Percentiles rank a stretch among this genome's conserved stretches.
phyloP scores from a whole-genome alignment of 2,329 filamentous ascomycete genomes.

The Scedosporium dehoogii region DNA sequence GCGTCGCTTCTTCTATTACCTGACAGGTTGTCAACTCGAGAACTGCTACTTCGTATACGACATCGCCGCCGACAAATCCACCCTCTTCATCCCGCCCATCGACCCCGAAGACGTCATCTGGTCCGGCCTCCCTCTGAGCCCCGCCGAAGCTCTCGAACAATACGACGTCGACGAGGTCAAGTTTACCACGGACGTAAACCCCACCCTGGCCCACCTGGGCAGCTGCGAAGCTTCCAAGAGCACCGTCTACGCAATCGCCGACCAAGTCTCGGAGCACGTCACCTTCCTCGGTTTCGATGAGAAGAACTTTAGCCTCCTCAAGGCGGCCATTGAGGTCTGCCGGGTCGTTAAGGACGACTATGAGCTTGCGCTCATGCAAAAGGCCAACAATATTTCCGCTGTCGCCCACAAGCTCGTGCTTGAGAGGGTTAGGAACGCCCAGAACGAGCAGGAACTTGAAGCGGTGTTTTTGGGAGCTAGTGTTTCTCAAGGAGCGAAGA shows the following conservation, averaged over 20 bases:
- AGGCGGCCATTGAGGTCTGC: slow-evolving; percentile 57
- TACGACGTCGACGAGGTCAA: slow-evolving; percentile 78
- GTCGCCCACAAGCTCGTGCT: slow-evolving; percentile 56
- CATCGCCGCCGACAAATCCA: slow-evolving; percentile 60
- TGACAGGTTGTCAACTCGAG: slow-evolving; percentile 72
- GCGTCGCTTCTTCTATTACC: slow-evolving; percentile 88
- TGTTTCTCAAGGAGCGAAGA: slow-evolving; percentile 62
- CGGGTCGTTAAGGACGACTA: slow-evolving; percentile 66
- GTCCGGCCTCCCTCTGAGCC: slow-evolving; percentile 75
- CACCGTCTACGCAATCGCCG: slow-evolving; percentile 65
- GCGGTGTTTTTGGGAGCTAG: slow-evolving; percentile 70
- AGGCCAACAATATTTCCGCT: slow-evolving; percentile 62
- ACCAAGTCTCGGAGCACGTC: slow-evolving; percentile 63
- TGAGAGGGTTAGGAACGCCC: slow-evolving; percentile 49
- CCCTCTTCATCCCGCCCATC: slow-evolving; percentile 82
- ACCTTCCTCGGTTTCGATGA: slow-evolving; percentile 61
- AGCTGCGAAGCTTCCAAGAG: slow-evolving; percentile 20
- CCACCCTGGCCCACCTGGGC: slow-evolving; percentile 50
- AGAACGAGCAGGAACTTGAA: slow-evolving; percentile 76
- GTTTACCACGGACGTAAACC: slow-evolving; percentile 64
- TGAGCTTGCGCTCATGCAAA: slow-evolving; percentile 62
- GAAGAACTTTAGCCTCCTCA: slow-evolving; percentile 46
- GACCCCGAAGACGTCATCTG: slow-evolving; percentile 87
- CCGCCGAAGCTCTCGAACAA: slow-evolving; percentile 60
- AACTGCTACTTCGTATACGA: slow-evolving; percentile 79